Base-by-base conservation (phyloP, 225 moss, liverwort and hornwort genomes). In the Bryum argenteum region DNA sequence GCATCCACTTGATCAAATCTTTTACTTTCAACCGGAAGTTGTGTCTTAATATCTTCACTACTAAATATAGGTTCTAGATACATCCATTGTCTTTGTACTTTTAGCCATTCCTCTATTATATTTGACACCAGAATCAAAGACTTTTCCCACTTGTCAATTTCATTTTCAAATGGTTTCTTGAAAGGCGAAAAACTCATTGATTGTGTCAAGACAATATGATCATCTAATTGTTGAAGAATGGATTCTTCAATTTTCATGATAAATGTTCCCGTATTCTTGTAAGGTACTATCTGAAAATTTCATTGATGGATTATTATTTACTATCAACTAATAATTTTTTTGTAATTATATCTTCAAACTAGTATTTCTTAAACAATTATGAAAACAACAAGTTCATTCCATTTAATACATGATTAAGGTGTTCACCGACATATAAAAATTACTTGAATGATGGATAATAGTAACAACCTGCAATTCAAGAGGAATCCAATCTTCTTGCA, bases 1-100 rank as follows among this genome's bases (percentile, higher is more conserved):
- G 58, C 75, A 37, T 92, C 89, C 8, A 92, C 88, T 23, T 79
- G 86, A 19, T 90, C 87, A 79, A 95, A 95, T 71, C 95, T 81
- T 77, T 95, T 95, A 58, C 92, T 95, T 71, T 92, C 90, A 66
- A 92, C 48, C 4, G 90, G 92, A 41, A 92, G 84, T 71, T 95
- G 95, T 26, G 82, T 88, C 75, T 91, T 92, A 39, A 95, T 95
- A 42, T 95, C 95, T 45, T 90, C 86, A 61, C 90, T 95, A 42
- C 70, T 91, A 67, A 95, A 92, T 23, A 95, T 95, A 57, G 95
- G 95, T 76, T 92, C 92, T 12, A 95, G 75, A 28, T 95, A 95
- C 90, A 95, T 95, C 92, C 90, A 95, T 57, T 92, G 92, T 15
- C 95, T 84, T 76, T 95, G 95, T 13, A 95, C 87, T 86, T 89